Evolutionary conservation across 257 asterid genomes (phyloP).

Genomic region (Solanum ossicruentum): DNA sequence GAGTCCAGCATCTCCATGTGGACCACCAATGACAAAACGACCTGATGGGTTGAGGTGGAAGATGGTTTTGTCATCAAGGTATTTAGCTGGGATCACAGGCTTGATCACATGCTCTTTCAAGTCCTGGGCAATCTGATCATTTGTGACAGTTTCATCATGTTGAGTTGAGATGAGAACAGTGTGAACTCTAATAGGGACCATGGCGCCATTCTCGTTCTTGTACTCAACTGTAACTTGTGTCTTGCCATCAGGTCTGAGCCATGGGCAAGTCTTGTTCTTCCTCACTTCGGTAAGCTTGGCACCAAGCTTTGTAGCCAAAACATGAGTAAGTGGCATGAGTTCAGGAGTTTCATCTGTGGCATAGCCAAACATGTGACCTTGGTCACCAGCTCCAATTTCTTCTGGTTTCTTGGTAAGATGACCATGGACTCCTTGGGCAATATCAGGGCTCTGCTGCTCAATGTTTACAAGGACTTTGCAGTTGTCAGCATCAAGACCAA

Average conservation of each 20-base stretch:
- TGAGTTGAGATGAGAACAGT: constrained; percentile 66
- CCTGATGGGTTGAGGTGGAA: constrained; percentile 70
- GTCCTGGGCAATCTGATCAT: constrained; percentile 44
- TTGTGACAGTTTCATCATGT: constrained; percentile 49
- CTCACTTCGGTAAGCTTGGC: constrained; percentile 58
- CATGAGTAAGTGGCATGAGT: constrained; percentile 65
- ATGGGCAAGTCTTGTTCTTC: constrained; percentile 46
- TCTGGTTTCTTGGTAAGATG: constrained; percentile 63
- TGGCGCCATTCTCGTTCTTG: constrained; percentile 46
- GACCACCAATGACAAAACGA: constrained; percentile 56
- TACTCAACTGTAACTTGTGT: constrained; percentile 70
- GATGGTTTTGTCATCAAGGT: constrained; percentile 55
- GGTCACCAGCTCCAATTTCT: constrained; percentile 71
- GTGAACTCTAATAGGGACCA: constrained; percentile 60
- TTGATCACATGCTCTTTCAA: constrained; percentile 66
- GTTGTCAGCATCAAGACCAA: constrained; percentile 57
- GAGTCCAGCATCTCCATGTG: constrained; percentile 65
- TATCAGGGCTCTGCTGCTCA: constrained; percentile 63
- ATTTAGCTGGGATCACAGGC: constrained; percentile 48
- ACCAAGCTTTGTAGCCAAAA: constrained; percentile 58
- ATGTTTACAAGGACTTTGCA: constrained; percentile 60
- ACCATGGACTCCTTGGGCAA: constrained; percentile 65
- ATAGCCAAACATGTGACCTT: constrained; percentile 72
- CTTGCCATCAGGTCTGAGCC: constrained; percentile 69
- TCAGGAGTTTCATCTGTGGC: constrained; percentile 73